phyloP scores from a whole-genome alignment of 2,329 filamentous ascomycete species.

The Nigrograna mackinnonii region DNA sequence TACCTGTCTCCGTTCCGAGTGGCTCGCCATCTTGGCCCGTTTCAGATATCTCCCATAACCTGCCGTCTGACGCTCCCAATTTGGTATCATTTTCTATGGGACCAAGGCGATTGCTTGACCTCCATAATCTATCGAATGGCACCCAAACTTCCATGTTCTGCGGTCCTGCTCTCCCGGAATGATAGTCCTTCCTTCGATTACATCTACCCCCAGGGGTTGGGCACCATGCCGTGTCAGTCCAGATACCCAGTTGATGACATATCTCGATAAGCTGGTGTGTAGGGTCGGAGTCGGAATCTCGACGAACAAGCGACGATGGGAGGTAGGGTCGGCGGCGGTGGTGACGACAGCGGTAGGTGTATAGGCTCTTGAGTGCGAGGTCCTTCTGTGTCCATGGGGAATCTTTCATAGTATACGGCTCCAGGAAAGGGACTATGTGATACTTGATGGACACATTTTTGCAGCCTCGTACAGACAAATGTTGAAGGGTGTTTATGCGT shows the following conservation, averaged over 20 bases:
- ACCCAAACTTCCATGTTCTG: conserved; percentile 63
- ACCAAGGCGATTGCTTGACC: conserved; percentile 62
- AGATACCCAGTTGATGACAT: conserved; percentile 62
- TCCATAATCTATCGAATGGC: conserved; percentile 64
- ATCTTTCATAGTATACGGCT: conserved; percentile 46
- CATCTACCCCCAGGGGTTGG: conserved; percentile 61
- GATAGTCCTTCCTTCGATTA: conserved; percentile 60
- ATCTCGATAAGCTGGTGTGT: conserved; percentile 64
- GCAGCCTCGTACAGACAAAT: conserved; percentile 64
- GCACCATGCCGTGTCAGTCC: conserved; percentile 66
- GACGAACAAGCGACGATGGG: conserved; percentile 56
- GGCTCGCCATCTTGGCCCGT: conserved; percentile 59
- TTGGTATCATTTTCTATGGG: conserved; percentile 36
- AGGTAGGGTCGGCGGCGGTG: conserved; percentile 64
- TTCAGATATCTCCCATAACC: conserved; percentile 61
- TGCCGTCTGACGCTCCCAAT: conserved; percentile 49
- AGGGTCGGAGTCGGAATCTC: conserved; percentile 63
- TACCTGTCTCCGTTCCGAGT: conserved; percentile 53
- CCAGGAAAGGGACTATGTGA: conserved; percentile 62
- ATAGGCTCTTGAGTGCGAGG: conserved; percentile 62
- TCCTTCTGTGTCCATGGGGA: conserved; percentile 46
- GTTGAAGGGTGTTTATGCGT: conserved; percentile 58
- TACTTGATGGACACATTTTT: conserved; percentile 69
- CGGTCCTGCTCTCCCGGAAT: conserved; percentile 57
- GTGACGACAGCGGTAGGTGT: conserved; percentile 66